A percentile compares a stretch with the other conserved stretches of the same genome.
Evolutionary conservation across 768 basidiomycete species (phyloP).

Genomic region (Neoboletus brunneissimus): DNA sequence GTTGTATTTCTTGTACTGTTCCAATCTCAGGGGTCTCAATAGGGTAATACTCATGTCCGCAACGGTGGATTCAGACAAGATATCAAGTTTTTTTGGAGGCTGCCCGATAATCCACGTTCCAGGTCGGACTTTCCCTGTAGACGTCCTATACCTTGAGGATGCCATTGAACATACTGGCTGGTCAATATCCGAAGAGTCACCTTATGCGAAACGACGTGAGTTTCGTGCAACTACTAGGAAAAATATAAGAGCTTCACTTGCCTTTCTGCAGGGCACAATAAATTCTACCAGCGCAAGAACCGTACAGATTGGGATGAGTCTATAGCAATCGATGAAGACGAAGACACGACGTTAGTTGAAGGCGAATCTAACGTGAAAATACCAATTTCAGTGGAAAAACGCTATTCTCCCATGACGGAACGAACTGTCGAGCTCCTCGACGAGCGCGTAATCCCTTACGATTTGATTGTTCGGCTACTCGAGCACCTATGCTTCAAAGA

Average conservation of each 20-base stretch:
- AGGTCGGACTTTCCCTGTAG: conserved; percentile 93
- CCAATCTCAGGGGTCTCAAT: conserved; percentile 5
- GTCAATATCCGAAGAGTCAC: conserved; percentile 76
- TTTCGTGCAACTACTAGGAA: conserved; percentile 4
- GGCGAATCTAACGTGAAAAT: conserved; percentile 10
- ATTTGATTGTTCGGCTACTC: conserved; percentile 79
- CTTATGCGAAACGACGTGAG: conserved; percentile 72
- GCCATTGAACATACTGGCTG: conserved; percentile 80
- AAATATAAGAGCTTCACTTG: neutral
- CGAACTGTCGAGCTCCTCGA: conserved; percentile 83
- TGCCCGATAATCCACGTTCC: conserved; percentile 85
- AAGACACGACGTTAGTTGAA: conserved; percentile 48
- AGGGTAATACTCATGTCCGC: conserved; percentile 97
- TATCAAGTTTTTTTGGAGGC: conserved; percentile 84
- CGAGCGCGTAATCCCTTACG: conserved; percentile 86
- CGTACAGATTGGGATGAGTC: conserved; percentile 83
- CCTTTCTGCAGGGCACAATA: conserved; percentile 50
- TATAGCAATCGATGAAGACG: conserved; percentile 53
- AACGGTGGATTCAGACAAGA: conserved; percentile 88
- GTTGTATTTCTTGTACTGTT: neutral
- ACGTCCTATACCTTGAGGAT: conserved; percentile 84
- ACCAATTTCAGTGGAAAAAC: conserved; percentile 62
- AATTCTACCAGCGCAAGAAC: conserved; percentile 59
- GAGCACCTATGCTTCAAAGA: conserved; percentile 81
- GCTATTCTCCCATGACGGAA: conserved; percentile 75